Conservation (phyloP, 2,329 filamentous ascomycete species). For the Parastagonospora avenae region DNA sequence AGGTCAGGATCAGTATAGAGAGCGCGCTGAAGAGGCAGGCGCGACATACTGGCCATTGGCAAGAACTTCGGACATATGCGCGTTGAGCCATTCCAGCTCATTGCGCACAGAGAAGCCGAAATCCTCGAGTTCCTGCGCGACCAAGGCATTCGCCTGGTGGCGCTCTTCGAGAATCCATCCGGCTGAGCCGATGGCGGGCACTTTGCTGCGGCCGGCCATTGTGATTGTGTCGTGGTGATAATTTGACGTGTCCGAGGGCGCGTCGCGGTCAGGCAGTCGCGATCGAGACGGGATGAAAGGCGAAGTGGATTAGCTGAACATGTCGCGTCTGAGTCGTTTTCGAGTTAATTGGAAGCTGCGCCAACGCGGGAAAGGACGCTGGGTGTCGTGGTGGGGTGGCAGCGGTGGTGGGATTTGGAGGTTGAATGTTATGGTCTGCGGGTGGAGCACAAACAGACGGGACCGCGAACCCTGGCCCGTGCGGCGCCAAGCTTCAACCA, state of each 20-base stretch:
- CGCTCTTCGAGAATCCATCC: conserved; percentile 88
- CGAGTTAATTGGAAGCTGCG: conserved; percentile 40
- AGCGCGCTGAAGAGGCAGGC: conserved; percentile 8
- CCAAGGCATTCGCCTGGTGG: conserved; percentile 74
- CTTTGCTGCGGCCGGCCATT: conserved; percentile 43
- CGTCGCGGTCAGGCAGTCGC: conserved; percentile 28
- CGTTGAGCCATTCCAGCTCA: conserved; percentile 97
- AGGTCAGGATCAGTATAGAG: conserved; percentile 28
- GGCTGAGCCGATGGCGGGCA: conserved; percentile 72
- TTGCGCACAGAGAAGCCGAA: conserved; percentile 91
- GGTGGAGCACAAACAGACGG: too few species aligned
- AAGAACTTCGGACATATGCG: conserved; percentile 97
- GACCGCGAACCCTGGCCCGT: background rate
- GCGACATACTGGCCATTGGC: conserved; percentile 78
- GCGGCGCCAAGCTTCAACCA: background rate
- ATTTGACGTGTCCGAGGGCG: conserved; percentile 17
- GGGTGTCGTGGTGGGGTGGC: conserved; percentile 1
- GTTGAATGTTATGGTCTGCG: background rate
- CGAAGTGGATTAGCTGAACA: conserved; percentile 20
- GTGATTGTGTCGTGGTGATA: conserved; percentile 11
- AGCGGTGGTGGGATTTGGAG: background rate
- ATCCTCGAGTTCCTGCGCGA: conserved; percentile 85
- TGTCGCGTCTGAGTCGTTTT: conserved; percentile 15
- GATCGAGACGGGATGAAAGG: conserved; percentile 9
- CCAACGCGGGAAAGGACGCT: background rate